These are phyloP conservation scores for Pholiota adiposa DNA, from an alignment of 1,284 basidiomycete genomes.

Conservation along the genomic window DNA sequence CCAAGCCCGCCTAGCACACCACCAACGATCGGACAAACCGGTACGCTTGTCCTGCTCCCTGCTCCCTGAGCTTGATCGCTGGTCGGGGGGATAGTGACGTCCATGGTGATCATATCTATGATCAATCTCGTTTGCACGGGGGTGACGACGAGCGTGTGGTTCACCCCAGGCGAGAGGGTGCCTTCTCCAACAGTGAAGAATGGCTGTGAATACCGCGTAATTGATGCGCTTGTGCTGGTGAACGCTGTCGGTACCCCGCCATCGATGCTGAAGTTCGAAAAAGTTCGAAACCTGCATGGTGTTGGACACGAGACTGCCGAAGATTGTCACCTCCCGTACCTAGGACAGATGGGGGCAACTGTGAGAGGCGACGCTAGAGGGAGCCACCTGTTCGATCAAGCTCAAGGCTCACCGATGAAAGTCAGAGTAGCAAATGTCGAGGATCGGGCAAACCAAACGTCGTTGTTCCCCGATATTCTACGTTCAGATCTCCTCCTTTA, in stretches of 20 bases:
- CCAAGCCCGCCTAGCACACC: not conserved
- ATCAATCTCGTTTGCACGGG: not conserved
- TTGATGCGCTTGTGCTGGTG: not conserved
- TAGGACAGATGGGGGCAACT: not conserved
- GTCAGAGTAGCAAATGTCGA: not conserved
- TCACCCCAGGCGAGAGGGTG: not conserved
- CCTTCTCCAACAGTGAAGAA: not conserved
- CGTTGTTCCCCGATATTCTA: not conserved
- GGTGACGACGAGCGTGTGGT: not conserved
- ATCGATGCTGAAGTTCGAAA: not conserved
- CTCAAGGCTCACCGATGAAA: not conserved
- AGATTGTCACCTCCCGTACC: not conserved
- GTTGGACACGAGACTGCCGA: not conserved
- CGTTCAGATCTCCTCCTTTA: not conserved
- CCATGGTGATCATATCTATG: not conserved
- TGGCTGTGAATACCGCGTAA: not conserved
- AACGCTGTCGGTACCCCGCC: not conserved
- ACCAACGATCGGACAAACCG: not conserved
- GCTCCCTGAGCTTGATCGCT: too few relatives aligned
- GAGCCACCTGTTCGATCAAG: too few relatives aligned
- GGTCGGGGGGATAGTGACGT: not conserved
- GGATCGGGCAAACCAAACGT: not conserved
- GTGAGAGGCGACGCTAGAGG: not conserved
- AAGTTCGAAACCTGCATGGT: not conserved
- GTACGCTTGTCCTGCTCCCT: not conserved